Evolutionary conservation across 495 filamentous ascomycete genomes (phyloP).

Genomic region (Aeminium ludgeri): DNA sequence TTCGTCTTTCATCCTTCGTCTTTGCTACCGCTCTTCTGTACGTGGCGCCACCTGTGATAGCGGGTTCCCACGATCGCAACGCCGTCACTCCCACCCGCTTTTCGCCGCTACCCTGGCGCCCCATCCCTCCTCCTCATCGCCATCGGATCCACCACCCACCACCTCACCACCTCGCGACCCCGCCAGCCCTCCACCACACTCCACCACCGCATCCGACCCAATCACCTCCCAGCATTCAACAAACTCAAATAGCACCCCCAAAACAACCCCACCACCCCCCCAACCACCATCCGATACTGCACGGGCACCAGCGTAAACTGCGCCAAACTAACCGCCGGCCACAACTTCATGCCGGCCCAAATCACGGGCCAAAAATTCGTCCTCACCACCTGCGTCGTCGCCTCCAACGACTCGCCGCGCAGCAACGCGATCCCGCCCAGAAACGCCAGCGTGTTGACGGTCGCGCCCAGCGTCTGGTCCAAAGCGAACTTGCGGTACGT

Average conservation of each 20-base stretch:
- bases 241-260: slow-evolving; percentile 78
- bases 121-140: no score
- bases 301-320: slow-evolving; percentile 71
- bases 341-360: slow-evolving; percentile 59
- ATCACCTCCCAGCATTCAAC: background rate
- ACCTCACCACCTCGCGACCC: no score
- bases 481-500: slow-evolving; percentile 65
- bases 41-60: no score
- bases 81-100: no score
- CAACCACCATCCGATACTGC: slow-evolving; percentile 58
- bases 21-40: no score
- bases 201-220: no score
- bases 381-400: slow-evolving; percentile 8
- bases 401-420: slow-evolving; percentile 15
- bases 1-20: no score
- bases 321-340: slow-evolving; percentile 64
- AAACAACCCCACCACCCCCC: slow-evolving; percentile 58
- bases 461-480: slow-evolving; percentile 64
- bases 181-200: no score
- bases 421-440: slow-evolving; percentile 40
- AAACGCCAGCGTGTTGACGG: slow-evolving; percentile 65
- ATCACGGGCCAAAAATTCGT: slow-evolving; percentile 55
- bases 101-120: no score
- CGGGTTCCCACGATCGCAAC: no score
- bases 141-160: no score